A percentile compares a stretch with the other conserved stretches of the same genome.
phyloP scores from a whole-genome alignment of 768 basidiomycete species.

The Podaxis sp. region DNA sequence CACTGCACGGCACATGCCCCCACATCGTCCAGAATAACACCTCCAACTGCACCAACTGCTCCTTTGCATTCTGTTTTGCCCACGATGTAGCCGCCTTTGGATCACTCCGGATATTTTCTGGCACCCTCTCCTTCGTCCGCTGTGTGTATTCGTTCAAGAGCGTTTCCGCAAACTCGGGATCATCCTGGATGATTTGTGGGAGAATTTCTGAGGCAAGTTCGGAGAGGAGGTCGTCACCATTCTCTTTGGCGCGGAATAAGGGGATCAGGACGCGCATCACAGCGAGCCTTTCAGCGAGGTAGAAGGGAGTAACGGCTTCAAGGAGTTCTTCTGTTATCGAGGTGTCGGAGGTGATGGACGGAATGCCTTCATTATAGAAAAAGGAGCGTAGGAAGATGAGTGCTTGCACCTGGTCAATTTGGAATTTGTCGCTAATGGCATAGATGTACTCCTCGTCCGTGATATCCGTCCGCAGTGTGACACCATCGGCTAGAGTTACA shows the following conservation, averaged over 20 bases:
- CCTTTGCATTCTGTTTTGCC: constrained; percentile 70
- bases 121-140: constrained; percentile 47
- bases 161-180: constrained; percentile 52
- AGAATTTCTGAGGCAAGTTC: constrained; percentile 50
- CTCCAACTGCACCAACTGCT: constrained; percentile 80
- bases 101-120: constrained; percentile 40
- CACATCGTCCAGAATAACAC: constrained; percentile 89
- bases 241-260: constrained; percentile 68
- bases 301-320: constrained; percentile 74
- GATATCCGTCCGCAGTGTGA: constrained; percentile 57
- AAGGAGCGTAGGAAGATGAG: constrained; percentile 72
- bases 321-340: constrained; percentile 54
- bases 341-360: constrained; percentile 26
- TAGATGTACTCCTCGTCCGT: constrained; percentile 66
- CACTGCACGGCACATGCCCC: constrained; percentile 64
- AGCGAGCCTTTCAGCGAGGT: constrained; percentile 74
- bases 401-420: constrained; percentile 80
- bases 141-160: constrained; percentile 59
- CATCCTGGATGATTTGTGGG: constrained; percentile 59
- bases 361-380: constrained; percentile 69
- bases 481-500: constrained; percentile 65
- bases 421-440: constrained; percentile 67
- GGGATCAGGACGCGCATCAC: constrained; percentile 67
- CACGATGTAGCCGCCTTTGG: constrained; percentile 58
- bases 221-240: constrained; percentile 49